Base-by-base conservation (phyloP, 345 rosid species). In the Citrus glauca region DNA sequence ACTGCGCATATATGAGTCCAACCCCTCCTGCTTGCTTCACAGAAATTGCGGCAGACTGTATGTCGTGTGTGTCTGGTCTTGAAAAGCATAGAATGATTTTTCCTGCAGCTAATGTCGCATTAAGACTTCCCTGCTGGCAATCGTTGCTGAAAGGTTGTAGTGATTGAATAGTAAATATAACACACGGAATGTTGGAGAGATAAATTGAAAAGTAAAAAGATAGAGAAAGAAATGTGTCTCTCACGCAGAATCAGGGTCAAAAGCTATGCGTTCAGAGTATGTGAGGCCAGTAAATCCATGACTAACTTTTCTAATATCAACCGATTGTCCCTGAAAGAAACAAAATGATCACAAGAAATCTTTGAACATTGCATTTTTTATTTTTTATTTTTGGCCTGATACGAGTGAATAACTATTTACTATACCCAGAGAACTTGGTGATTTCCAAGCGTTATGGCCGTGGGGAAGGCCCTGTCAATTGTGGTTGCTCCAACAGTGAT, bases 51-150 rank as follows among this genome's bases (percentile, higher is more conserved):
- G 88, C 86, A 37, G 81, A 68, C 30, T 13, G 22, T 30, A 83
- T 72, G 14, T 70, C 79, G 17, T 77, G 78, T 24, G 69, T 28
- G 17, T 60, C 64, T 50, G 84, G 77, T 77, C 68, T 68, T 67
- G 82, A 69, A 72, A 87, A 80, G 57, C 90, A 87, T 20, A 87
- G 80, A 66, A 87, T 77, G 66, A 83, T 80, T 70, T 87, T 85
- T 27, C 90, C 88, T 50, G 82, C 74, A 42, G 86, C 86, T 73
- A 85, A 73, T 66, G 88, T 83, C 59, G 71, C 72, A 63, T 87
- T 85, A 11, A 85, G 85, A 78, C 84, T 85, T 70, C 90, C 85
- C 2, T 0, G 64, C 48, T 75, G 71, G 50, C 90, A 87, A 22
- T 65, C 75, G 76, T 59, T 19, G 13, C 89, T 87, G 77, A 63